Conservation (phyloP, 495 filamentous ascomycete species). For the Filosporella fistucella region DNA sequence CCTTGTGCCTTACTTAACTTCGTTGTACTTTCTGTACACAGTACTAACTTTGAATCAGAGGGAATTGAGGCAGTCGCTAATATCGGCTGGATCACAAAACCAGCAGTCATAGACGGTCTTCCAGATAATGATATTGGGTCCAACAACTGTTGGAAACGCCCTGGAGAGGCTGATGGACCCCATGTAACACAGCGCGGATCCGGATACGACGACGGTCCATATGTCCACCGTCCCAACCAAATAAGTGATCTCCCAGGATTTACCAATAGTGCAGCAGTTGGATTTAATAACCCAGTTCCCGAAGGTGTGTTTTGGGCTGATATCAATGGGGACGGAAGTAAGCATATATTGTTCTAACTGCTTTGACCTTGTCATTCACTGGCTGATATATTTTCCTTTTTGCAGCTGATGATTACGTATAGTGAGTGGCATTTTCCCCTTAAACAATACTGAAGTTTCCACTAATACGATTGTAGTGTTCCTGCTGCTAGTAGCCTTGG, state of each 20-base stretch:
- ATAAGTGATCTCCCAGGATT: background rate
- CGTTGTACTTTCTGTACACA: background rate
- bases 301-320: slow-evolving; percentile 1
- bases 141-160: background rate
- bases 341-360: background rate
- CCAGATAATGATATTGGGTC: background rate
- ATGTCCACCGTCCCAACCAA: background rate
- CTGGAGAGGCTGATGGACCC: background rate
- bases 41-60: too few species aligned
- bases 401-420: slow-evolving; percentile 2
- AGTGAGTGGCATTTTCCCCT: too few species aligned
- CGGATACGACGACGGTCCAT: background rate
- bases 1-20: too few species aligned
- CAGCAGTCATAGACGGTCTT: background rate
- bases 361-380: too few species aligned
- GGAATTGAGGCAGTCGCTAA: background rate
- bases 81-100: background rate
- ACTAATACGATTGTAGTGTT: too few species aligned
- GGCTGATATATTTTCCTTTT: too few species aligned
- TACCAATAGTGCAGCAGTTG: background rate
- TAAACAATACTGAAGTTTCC: too few species aligned
- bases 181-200: background rate
- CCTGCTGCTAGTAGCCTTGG: background rate
- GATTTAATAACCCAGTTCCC: background rate
- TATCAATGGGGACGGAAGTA: slow-evolving; percentile 1